Evolutionary conservation across 495 filamentous ascomycete genomes (phyloP).

Genomic region (Rhypophila decipiens): DNA sequence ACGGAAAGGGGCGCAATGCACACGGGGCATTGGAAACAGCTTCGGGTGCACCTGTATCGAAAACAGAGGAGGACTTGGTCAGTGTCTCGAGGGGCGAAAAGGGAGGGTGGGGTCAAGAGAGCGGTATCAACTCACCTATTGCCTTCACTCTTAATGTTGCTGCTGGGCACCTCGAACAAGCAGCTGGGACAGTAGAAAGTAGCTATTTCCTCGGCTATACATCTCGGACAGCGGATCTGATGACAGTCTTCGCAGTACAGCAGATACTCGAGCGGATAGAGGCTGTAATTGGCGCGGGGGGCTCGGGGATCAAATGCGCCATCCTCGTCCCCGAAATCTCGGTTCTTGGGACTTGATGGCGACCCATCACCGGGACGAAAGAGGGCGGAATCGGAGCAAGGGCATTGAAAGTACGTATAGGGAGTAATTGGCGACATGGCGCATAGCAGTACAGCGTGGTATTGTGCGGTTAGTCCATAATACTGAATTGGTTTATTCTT

Average conservation of each 20-base stretch:
- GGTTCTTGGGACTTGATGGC: conserved; percentile 5
- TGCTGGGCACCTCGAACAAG: conserved; percentile 89
- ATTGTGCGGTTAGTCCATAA: neutral
- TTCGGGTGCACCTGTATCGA: conserved; percentile 92
- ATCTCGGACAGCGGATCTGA: conserved; percentile 87
- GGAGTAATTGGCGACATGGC: conserved; percentile 72
- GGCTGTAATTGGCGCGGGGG: conserved; percentile 75
- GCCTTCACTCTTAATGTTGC: conserved; percentile 81
- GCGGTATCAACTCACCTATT: conserved; percentile 62
- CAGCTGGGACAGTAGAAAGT: conserved; percentile 95
- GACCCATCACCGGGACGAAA: neutral
- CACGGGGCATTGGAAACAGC: conserved; percentile 89
- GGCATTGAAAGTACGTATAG: conserved; percentile 88
- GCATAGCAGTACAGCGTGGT: no score
- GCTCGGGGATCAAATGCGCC: conserved; percentile 79
- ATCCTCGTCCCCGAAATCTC: conserved; percentile 64
- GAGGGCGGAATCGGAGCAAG: conserved; percentile 58
- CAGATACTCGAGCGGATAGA: conserved; percentile 91
- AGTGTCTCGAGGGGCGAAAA: no score
- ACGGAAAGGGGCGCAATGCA: conserved; percentile 78
- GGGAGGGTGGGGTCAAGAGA: neutral
- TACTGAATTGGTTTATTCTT: neutral
- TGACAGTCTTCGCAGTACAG: conserved; percentile 96
- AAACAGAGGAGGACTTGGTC: neutral
- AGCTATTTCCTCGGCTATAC: conserved; percentile 85